Conservation (phyloP, 2,329 filamentous ascomycete species). For the Phaeosphaeriaceae sp. region DNA sequence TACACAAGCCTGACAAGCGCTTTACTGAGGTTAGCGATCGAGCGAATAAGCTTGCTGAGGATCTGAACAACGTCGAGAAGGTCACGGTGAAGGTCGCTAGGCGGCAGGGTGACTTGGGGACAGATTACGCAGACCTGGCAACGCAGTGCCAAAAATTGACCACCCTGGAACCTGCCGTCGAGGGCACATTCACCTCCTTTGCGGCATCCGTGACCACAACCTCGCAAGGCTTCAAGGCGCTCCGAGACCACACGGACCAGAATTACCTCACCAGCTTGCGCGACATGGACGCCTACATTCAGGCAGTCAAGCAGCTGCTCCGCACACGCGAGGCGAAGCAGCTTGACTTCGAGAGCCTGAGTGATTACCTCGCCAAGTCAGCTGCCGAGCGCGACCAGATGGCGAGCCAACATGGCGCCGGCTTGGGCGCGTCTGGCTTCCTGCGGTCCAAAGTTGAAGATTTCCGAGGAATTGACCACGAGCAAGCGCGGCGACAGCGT, state of each 20-base stretch:
- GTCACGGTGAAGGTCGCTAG: constrained; percentile 91
- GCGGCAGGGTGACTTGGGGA: constrained; percentile 84
- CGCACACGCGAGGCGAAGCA: constrained; percentile 97
- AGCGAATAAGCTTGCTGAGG: constrained; percentile 89
- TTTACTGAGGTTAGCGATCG: constrained; percentile 95
- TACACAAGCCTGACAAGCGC: constrained; percentile 91
- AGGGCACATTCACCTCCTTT: constrained; percentile 82
- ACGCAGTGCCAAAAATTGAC: constrained; percentile 96
- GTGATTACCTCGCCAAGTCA: constrained; percentile 93
- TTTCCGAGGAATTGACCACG: constrained; percentile 94
- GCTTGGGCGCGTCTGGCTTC: constrained; percentile 81
- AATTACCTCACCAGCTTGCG: constrained; percentile 91
- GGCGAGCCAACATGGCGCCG: constrained; percentile 68
- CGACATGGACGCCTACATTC: constrained; percentile 94
- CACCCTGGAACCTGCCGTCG: constrained; percentile 84
- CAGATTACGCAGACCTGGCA: constrained; percentile 86
- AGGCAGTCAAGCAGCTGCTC: constrained; percentile 84
- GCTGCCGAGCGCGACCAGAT: constrained; percentile 85
- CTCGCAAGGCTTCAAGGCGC: constrained; percentile 74
- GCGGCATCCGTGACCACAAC: constrained; percentile 86
- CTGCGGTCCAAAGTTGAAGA: constrained; percentile 95
- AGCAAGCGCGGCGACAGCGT: constrained; percentile 85
- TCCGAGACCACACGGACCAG: constrained; percentile 92
- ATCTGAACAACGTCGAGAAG: constrained; percentile 91
- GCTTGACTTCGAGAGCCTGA: constrained; percentile 94